Conservation (phyloP, 345 rosid species). For the Pistacia integerrima region DNA sequence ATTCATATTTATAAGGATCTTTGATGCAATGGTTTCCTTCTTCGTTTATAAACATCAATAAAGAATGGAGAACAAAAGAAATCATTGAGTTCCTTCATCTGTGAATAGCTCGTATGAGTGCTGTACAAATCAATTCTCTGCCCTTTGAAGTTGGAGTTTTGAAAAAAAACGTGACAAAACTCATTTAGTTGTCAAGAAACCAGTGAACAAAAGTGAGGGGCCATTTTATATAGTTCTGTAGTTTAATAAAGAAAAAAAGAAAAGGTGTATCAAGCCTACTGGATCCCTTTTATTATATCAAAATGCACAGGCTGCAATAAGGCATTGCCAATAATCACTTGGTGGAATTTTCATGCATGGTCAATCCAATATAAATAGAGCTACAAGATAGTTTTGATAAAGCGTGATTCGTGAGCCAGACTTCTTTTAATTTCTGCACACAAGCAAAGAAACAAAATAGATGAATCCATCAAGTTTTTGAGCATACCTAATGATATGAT, state of each 20-base stretch:
- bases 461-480: neutral
- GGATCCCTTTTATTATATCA: neutral
- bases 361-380: neutral
- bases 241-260: no score
- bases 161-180: neutral
- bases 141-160: neutral
- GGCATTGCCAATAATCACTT: neutral
- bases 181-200: neutral
- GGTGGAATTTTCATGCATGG: neutral
- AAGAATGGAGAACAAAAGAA: neutral
- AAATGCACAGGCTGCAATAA: neutral
- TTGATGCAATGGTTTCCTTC: neutral
- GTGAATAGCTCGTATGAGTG: neutral
- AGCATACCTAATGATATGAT: conserved; percentile 75
- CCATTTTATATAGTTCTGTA: neutral
- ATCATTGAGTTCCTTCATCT: neutral
- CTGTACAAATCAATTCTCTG: neutral
- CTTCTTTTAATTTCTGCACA: neutral
- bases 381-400: neutral
- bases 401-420: neutral
- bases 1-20: neutral
- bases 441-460: neutral
- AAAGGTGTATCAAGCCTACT: neutral
- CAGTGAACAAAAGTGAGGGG: neutral
- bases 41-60: neutral